Evolutionary conservation across 2,329 filamentous ascomycete genomes (phyloP).

Genomic region (Teratosphaeria gauchensis): DNA sequence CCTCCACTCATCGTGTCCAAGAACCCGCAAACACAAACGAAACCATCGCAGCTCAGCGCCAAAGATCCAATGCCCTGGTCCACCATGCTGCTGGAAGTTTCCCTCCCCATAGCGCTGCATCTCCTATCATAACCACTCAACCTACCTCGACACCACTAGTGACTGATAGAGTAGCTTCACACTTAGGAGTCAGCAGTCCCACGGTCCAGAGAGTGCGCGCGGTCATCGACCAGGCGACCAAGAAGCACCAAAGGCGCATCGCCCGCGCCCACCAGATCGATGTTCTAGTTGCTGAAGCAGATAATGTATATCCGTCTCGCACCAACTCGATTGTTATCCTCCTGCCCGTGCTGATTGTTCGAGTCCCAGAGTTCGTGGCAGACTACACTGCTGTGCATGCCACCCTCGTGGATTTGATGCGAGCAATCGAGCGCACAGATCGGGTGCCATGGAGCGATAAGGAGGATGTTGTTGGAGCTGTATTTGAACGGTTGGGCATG

Average conservation of each 20-base stretch:
- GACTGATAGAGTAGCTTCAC: too few species aligned
- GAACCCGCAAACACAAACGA: too few species aligned
- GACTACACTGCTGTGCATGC: neutral
- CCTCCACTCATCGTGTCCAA: neutral
- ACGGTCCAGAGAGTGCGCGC: neutral
- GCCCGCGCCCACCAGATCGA: neutral
- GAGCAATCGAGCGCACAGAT: neutral
- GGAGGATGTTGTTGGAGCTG: neutral
- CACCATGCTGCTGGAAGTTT: neutral
- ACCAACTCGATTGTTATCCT: neutral
- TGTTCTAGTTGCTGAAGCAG: neutral
- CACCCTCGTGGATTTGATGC: neutral
- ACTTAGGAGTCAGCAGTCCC: neutral
- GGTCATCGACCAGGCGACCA: neutral
- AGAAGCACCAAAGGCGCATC: neutral
- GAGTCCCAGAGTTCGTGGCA: neutral
- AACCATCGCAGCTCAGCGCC: neutral
- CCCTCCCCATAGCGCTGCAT: neutral
- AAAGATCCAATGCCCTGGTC: neutral
- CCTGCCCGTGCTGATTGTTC: neutral
- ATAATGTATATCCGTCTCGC: neutral
- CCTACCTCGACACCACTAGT: too few species aligned
- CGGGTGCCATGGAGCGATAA: neutral
- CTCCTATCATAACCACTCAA: neutral
- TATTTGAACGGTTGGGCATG: neutral